phyloP scores from a whole-genome alignment of 2,329 filamentous ascomycete species.

The Bipolaris bicolor region DNA sequence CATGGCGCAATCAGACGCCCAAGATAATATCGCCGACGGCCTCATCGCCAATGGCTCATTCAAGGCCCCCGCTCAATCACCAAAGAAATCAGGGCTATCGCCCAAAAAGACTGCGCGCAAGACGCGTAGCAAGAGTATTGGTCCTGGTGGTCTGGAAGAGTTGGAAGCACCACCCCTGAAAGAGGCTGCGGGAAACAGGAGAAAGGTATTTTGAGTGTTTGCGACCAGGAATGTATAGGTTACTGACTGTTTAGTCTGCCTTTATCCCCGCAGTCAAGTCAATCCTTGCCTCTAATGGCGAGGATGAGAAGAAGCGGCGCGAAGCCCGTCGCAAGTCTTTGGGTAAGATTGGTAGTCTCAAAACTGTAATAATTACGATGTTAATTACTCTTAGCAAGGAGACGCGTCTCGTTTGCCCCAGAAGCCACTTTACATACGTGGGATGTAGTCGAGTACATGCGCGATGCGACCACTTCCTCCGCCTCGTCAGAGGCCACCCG shows the following conservation, averaged over 20 bases:
- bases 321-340: conserved; percentile 92
- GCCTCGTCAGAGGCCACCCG: conserved; percentile 76
- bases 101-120: conserved; percentile 39
- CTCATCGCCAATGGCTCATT: conserved; percentile 40
- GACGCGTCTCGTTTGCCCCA: conserved; percentile 94
- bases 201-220: conserved; percentile 66
- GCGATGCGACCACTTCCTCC: conserved; percentile 80
- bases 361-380: neutral
- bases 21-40: conserved; percentile 69
- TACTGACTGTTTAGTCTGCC: conserved; percentile 49
- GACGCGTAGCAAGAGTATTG: conserved; percentile 90
- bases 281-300: conserved; percentile 63
- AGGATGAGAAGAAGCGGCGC: conserved; percentile 68
- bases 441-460: conserved; percentile 87
- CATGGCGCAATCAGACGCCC: conserved; percentile 59
- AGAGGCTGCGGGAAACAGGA: conserved; percentile 74
- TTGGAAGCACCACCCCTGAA: conserved; percentile 79
- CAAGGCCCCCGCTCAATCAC: conserved; percentile 34
- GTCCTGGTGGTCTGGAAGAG: conserved; percentile 88
- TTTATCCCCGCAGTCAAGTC: conserved; percentile 59
- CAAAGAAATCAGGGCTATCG: conserved; percentile 23
- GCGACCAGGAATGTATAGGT: neutral
- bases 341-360: conserved; percentile 53
- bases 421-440: conserved; percentile 97
- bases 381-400: conserved; percentile 64